Conservation (phyloP, 352 stramenopile species). For the Phytopythium ostracodes region DNA sequence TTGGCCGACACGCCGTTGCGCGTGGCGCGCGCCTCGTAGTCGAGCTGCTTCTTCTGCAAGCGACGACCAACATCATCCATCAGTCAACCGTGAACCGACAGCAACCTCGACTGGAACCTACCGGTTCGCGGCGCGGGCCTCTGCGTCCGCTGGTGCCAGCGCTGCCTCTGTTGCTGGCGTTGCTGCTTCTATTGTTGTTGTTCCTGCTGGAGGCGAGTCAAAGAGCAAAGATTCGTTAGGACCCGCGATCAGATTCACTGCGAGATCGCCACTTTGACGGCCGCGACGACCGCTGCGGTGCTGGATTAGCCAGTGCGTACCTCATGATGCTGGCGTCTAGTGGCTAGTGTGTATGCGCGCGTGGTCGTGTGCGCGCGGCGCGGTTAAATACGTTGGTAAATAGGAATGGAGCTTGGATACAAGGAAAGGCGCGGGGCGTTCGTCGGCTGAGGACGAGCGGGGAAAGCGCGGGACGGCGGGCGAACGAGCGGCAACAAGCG, state of each 20-base stretch:
- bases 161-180: constrained; percentile 13
- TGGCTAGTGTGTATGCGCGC: background rate
- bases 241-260: background rate
- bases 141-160: constrained; percentile 17
- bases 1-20: constrained; percentile 75
- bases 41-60: constrained; percentile 44
- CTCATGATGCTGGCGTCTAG: constrained; percentile 30
- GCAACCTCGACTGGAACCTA: constrained; percentile 4
- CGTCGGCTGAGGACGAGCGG: background rate
- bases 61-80: background rate
- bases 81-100: background rate
- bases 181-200: constrained; percentile 26
- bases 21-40: constrained; percentile 51
- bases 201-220: constrained; percentile 4
- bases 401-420: constrained; percentile 14
- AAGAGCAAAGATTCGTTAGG: background rate
- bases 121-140: constrained; percentile 36
- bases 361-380: background rate
- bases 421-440: background rate
- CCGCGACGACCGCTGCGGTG: background rate
- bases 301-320: constrained; percentile 17
- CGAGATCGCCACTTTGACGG: too few species aligned
- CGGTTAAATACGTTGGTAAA: constrained; percentile 30
- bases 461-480: background rate
- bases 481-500: background rate